Base-by-base conservation (phyloP, 2,329 filamentous ascomycete species). In the Beauveria rudraprayagi region DNA sequence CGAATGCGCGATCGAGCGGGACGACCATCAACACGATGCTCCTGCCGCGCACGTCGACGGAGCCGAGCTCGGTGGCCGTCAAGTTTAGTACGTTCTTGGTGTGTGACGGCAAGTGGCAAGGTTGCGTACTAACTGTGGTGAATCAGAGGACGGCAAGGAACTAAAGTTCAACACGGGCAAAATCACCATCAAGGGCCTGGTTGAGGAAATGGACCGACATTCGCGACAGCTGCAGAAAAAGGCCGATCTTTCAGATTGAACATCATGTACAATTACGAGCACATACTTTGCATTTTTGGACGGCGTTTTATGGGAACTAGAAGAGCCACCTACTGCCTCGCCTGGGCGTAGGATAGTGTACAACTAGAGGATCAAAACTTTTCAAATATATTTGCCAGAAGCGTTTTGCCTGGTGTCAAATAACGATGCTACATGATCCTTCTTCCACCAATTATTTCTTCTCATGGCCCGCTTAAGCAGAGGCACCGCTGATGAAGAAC, bases 401-500 rank as follows among this genome's bases (percentile, higher is more conserved):
- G 43, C 52, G 48, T 56, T 43, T 43, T 37, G 52, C 19, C 26
- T 52, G 56, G 37, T 50, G n/a, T 24, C 37, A 59, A 41, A 52
- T 46, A 11, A 41, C n/a, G 17, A 46, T 24, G 50, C 34, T 53
- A 26, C 17, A 44, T 53, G 40, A 34, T 52, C 47, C 40, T 24
- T 37, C 11, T 37, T 11, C 22, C 34, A 44, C 22, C 24, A 22
- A 17, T 1, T 19, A 17, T 6, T 55, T 56, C 53, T 43, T 41
- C 43, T 22, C 43, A 8, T 19, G 22, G 50, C 24, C 14, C 34
- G 62, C 70, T 80, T 90, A 93, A 70, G 88, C 83, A 70, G 92
- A 91, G 73, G 94, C 94, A 78, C 94, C 94, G 76, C 92, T 96
- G 79, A 99, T 99, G 87, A 97, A 99, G 89, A 99, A 99, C 94